Evolutionary conservation across 1,284 basidiomycete genomes (phyloP).

Genomic region (Cryptococcus hybrid): DNA sequence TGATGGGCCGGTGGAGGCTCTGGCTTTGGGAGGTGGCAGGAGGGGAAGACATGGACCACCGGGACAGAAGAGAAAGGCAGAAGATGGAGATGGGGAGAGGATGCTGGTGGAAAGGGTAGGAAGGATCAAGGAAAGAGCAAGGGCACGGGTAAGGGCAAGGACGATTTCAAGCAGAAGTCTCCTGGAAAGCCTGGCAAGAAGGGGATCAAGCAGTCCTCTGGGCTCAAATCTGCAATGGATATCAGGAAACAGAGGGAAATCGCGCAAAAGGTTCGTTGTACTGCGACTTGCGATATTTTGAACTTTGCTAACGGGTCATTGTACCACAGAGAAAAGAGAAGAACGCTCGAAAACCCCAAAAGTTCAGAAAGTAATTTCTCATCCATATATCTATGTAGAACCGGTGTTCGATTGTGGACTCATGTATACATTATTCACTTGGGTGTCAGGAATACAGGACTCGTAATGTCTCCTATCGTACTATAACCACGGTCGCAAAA

Average conservation of each 20-base stretch:
- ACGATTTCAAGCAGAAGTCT: background rate
- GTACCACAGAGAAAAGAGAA: constrained; percentile 6
- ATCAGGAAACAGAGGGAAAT: constrained; percentile 1
- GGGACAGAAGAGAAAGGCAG: background rate
- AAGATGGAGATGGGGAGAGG: background rate
- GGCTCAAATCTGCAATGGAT: background rate
- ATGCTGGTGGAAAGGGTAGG: background rate
- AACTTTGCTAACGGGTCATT: too few species aligned
- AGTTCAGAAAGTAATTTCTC: background rate
- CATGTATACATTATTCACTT: background rate
- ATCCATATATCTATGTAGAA: background rate
- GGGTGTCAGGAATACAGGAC: background rate
- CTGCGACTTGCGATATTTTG: background rate
- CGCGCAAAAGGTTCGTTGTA: background rate
- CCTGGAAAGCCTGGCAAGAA: background rate
- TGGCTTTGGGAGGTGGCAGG: background rate
- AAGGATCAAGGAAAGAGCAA: background rate
- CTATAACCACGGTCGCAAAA: background rate
- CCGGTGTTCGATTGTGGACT: too few species aligned
- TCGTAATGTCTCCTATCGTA: background rate
- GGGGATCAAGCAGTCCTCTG: constrained; percentile 2
- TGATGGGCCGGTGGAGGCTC: background rate
- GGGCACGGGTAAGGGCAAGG: background rate
- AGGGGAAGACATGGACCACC: background rate
- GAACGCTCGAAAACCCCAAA: constrained; percentile 8